A percentile compares a stretch with the other conserved stretches of the same genome.
Conservation (phyloP, 2,329 filamentous ascomycete genomes). For the Microdochium bolleyi region DNA sequence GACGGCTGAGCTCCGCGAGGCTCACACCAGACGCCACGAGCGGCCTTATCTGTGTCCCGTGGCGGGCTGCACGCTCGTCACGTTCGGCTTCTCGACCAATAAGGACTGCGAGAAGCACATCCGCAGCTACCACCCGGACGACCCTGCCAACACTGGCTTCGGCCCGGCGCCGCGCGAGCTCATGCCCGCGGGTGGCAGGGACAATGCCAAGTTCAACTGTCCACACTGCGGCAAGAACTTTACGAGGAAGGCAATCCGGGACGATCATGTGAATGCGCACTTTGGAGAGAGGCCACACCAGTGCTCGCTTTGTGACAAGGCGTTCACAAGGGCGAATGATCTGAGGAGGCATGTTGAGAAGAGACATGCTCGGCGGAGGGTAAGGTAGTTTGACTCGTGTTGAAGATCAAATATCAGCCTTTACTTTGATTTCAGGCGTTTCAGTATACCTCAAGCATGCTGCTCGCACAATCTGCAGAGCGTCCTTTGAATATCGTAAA, state of each 20-base stretch:
- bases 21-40: constrained; percentile 28
- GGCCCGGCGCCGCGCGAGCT: constrained; percentile 7
- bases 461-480: no score
- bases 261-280: constrained; percentile 26
- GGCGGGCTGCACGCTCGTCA: constrained; percentile 19
- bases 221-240: constrained; percentile 25
- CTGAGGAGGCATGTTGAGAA: constrained; percentile 21
- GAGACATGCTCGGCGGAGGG: background rate
- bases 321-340: constrained; percentile 24
- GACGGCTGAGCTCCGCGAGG: constrained; percentile 16
- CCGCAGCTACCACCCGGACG: constrained; percentile 16
- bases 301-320: constrained; percentile 20
- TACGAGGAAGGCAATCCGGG: constrained; percentile 25
- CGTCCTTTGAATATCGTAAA: no score
- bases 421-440: no score
- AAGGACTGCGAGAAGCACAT: constrained; percentile 27
- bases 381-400: background rate
- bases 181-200: background rate
- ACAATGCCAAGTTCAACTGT: constrained; percentile 19
- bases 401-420: no score
- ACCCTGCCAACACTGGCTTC: constrained; percentile 10
- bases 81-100: constrained; percentile 30
- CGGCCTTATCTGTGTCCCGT: constrained; percentile 28
- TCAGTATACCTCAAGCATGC: no score
- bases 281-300: constrained; percentile 20